Conservation (phyloP, 257 asterid genomes). For the Avicennia marina region DNA sequence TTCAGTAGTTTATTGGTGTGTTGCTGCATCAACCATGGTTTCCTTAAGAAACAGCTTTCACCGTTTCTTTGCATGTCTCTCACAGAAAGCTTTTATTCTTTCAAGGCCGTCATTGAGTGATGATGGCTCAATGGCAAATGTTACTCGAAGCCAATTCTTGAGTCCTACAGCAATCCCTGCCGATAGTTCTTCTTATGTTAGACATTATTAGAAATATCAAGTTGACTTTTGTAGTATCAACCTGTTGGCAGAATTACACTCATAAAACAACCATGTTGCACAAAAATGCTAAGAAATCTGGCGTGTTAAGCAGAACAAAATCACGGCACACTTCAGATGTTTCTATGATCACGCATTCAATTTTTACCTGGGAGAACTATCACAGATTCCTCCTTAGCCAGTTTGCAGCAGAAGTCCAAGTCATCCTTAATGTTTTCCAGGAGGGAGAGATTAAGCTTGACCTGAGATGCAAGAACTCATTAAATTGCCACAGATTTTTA, state of each 20-base stretch:
- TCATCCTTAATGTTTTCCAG: constrained; percentile 64
- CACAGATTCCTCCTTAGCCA: constrained; percentile 73
- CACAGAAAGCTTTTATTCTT: constrained; percentile 57
- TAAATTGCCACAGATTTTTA: too few species aligned
- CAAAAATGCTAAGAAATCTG: background rate
- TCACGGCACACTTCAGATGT: background rate
- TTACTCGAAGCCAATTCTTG: constrained; percentile 73
- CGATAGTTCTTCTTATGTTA: too few species aligned
- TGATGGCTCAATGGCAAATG: constrained; percentile 69
- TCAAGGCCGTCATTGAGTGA: constrained; percentile 54
- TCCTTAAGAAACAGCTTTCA: constrained; percentile 23
- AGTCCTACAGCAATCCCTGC: constrained; percentile 71
- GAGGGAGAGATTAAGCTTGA: constrained; percentile 47
- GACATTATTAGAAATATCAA: too few species aligned
- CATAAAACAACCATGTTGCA: too few species aligned
- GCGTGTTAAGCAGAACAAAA: background rate
- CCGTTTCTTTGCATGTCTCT: constrained; percentile 62
- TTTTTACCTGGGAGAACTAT: constrained; percentile 63
- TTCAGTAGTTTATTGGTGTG: background rate
- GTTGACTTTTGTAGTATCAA: too few species aligned
- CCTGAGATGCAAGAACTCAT: constrained; percentile 28
- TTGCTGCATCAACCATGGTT: background rate
- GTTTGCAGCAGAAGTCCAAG: constrained; percentile 62
- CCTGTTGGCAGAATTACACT: too few species aligned
- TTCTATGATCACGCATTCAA: background rate